These are phyloP conservation scores for Bisporella sp. DNA, from an alignment of 2,329 filamentous ascomycete genomes.

Conservation along the genomic window DNA sequence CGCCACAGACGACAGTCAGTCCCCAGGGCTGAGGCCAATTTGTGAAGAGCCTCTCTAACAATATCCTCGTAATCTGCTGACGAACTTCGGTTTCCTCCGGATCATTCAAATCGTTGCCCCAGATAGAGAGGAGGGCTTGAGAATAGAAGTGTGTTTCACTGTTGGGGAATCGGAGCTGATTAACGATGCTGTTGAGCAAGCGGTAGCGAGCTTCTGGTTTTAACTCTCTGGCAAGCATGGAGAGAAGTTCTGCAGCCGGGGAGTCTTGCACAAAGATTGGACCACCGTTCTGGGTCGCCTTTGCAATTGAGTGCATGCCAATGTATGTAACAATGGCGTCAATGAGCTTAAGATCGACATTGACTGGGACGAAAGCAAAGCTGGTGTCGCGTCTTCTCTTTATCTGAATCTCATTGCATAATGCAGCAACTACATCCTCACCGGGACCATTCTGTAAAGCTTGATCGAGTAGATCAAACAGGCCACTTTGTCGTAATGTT, in stretches of 20 bases:
- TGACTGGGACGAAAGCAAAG: slow-evolving; percentile 59
- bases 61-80: slow-evolving; percentile 81
- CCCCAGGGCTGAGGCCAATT: slow-evolving; percentile 96
- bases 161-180: slow-evolving; percentile 87
- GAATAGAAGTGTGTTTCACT: slow-evolving; percentile 90
- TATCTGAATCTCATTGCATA: slow-evolving; percentile 66
- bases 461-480: slow-evolving; percentile 53
- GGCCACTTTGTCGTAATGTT: slow-evolving; percentile 45
- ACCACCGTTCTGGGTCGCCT: slow-evolving; percentile 50
- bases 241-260: slow-evolving; percentile 64
- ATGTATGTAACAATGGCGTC: slow-evolving; percentile 82
- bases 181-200: slow-evolving; percentile 75
- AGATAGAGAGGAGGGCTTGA: slow-evolving; percentile 76
- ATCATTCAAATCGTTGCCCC: slow-evolving; percentile 66
- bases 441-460: slow-evolving; percentile 54
- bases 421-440: slow-evolving; percentile 67
- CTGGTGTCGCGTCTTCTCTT: slow-evolving; percentile 50
- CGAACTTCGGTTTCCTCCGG: slow-evolving; percentile 77
- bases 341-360: slow-evolving; percentile 63
- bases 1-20: slow-evolving; percentile 77
- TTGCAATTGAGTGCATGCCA: slow-evolving; percentile 62
- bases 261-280: slow-evolving; percentile 58
- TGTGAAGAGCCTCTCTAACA: slow-evolving; percentile 81
- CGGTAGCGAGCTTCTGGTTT: slow-evolving; percentile 76
- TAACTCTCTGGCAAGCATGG: slow-evolving; percentile 69